Conservation (phyloP, 345 rosid species). For the Brassica nigra region DNA sequence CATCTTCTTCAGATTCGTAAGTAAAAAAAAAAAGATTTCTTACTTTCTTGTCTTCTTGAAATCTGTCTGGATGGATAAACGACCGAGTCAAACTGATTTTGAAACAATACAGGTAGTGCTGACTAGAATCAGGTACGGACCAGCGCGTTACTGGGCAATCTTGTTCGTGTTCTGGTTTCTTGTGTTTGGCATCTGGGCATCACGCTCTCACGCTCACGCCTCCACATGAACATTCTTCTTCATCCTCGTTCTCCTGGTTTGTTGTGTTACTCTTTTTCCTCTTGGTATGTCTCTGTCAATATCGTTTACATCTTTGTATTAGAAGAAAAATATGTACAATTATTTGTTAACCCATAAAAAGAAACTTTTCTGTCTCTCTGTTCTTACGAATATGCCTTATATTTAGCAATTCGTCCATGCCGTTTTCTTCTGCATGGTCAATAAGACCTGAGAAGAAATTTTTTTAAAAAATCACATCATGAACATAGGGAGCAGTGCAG, state of each 20-base stretch:
- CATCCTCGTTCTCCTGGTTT: neutral
- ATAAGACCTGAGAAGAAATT: neutral
- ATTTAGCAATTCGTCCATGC: neutral
- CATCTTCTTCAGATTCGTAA: constrained; percentile 92
- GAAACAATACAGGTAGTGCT: constrained; percentile 67
- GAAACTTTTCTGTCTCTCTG: neutral
- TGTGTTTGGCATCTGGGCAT: constrained; percentile 94
- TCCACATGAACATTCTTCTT: constrained; percentile 22
- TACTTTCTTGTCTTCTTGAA: constrained; percentile 10
- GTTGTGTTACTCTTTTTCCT: neutral
- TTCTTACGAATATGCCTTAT: too few species aligned
- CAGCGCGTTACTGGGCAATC: constrained; percentile 97
- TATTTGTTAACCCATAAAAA: neutral
- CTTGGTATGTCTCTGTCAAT: constrained; percentile 12
- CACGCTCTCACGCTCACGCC: constrained; percentile 47
- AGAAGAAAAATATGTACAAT: constrained; percentile 23
- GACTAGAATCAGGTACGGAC: constrained; percentile 89
- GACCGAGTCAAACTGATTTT: neutral
- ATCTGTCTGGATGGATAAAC: neutral
- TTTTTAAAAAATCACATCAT: neutral
- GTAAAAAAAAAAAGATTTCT: constrained; percentile 29
- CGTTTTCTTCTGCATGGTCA: neutral
- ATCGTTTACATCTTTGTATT: constrained; percentile 13
- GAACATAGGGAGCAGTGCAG: neutral
- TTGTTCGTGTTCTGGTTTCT: constrained; percentile 97